Percentiles rank a stretch among this genome's conserved stretches.
These are phyloP conservation scores for Omphalotus olearius DNA, from an alignment of 1,284 basidiomycete genomes.

Conservation along the genomic window DNA sequence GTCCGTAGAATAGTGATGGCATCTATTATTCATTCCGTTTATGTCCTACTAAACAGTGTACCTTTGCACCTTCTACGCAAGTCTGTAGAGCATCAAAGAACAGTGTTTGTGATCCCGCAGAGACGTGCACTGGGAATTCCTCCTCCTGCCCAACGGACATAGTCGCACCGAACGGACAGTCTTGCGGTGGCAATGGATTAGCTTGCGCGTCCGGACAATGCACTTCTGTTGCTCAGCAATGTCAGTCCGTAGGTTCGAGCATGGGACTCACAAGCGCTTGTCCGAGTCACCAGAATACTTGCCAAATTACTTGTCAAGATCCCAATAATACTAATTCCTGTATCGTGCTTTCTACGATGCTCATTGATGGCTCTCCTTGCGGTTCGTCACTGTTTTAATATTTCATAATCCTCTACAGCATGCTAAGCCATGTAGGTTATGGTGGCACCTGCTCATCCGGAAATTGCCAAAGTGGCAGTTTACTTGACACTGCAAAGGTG, in stretches of 20 bases:
- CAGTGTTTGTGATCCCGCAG: slow-evolving; percentile 68
- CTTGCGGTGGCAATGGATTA: slow-evolving; percentile 62
- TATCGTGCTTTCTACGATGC: slow-evolving; percentile 68
- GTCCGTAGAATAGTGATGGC: background rate
- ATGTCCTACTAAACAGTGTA: slow-evolving; percentile 44
- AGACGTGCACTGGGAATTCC: slow-evolving; percentile 76
- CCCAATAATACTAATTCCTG: slow-evolving; percentile 63
- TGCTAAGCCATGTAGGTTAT: slow-evolving; percentile 42
- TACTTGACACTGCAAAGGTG: slow-evolving; percentile 63
- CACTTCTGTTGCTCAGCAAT: slow-evolving; percentile 79
- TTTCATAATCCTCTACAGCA: too few relatives aligned
- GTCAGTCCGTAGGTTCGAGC: slow-evolving; percentile 66
- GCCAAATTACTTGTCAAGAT: slow-evolving; percentile 80
- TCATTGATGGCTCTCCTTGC: slow-evolving; percentile 86
- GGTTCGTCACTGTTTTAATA: slow-evolving; percentile 37
- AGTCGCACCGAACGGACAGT: slow-evolving; percentile 64
- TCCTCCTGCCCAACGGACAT: slow-evolving; percentile 72
- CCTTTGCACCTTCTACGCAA: slow-evolving; percentile 60
- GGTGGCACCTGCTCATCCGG: slow-evolving; percentile 69
- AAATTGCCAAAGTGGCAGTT: slow-evolving; percentile 60
- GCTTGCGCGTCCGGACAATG: slow-evolving; percentile 82
- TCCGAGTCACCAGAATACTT: slow-evolving; percentile 59
- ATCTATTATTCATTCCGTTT: background rate
- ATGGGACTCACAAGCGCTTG: slow-evolving; percentile 70
- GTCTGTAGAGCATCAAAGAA: slow-evolving; percentile 76